Evolutionary conservation across 495 filamentous ascomycete genomes (phyloP).

Genomic region (Thermothielavioides terrestris): DNA sequence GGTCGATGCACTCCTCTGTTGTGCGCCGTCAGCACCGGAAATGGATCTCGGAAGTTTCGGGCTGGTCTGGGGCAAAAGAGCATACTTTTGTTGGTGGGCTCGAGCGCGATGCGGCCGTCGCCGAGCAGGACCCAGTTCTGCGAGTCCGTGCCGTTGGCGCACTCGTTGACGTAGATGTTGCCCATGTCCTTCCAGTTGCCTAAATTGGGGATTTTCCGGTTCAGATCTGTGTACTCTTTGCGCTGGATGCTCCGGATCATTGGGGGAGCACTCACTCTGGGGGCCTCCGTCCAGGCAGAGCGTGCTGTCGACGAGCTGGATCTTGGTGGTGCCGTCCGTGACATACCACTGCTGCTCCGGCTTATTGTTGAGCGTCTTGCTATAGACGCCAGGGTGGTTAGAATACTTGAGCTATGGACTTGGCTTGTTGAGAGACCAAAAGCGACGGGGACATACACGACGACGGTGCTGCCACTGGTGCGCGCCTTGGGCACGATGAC

Average conservation of each 20-base stretch:
- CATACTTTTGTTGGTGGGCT: conserved; percentile 36
- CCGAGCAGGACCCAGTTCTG: conserved; percentile 42
- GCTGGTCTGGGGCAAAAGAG: not conserved
- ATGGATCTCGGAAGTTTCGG: not conserved
- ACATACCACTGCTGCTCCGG: conserved; percentile 45
- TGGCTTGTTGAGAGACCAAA: not conserved
- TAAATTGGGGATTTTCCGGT: too few species aligned
- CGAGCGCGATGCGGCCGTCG: conserved; percentile 43
- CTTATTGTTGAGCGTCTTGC: conserved; percentile 33
- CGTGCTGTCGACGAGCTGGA: conserved; percentile 37
- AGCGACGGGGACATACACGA: conserved; percentile 30
- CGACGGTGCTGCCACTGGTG: conserved; percentile 29
- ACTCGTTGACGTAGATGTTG: conserved; percentile 34
- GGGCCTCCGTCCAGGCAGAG: conserved; percentile 45
- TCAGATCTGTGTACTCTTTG: too few species aligned
- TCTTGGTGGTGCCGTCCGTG: conserved; percentile 32
- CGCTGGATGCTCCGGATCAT: not conserved
- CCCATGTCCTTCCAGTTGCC: conserved; percentile 49
- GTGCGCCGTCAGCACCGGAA: conserved; percentile 3
- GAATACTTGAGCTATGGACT: too few species aligned
- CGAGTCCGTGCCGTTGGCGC: conserved; percentile 29
- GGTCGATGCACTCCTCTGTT: conserved; percentile 44
- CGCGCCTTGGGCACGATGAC: conserved; percentile 36
- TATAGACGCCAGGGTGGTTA: conserved; percentile 7
- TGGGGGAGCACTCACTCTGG: conserved; percentile 26